Evolutionary conservation across 306 rosid genomes (phyloP).

Genomic region (Corylus avellana): DNA sequence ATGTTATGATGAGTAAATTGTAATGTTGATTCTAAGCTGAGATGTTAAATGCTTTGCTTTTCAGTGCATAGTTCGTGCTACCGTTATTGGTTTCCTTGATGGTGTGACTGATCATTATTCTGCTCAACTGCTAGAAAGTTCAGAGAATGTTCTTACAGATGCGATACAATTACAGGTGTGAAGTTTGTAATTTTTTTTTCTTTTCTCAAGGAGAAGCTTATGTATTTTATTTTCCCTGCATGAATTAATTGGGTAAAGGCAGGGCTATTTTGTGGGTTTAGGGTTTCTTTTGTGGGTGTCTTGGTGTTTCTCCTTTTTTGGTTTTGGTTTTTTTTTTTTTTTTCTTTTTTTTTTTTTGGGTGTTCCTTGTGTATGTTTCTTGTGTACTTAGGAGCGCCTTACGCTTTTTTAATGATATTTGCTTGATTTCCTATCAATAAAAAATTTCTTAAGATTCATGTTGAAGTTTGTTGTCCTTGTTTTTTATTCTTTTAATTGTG

Average conservation of each 20-base stretch:
- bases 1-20: background rate
- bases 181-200: conserved; percentile 18
- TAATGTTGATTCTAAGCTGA: conserved; percentile 6
- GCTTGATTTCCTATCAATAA: too few species aligned
- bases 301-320: too few species aligned
- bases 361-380: too few species aligned
- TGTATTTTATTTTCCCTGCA: background rate
- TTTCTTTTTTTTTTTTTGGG: too few species aligned
- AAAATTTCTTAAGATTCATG: background rate
- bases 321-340: too few species aligned
- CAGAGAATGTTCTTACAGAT: conserved; percentile 62
- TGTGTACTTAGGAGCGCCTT: too few species aligned
- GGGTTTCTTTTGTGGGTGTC: too few species aligned
- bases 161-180: conserved; percentile 83
- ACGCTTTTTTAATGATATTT: too few species aligned
- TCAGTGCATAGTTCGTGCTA: conserved; percentile 86
- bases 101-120: conserved; percentile 37
- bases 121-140: conserved; percentile 36
- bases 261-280: too few species aligned
- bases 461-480: background rate
- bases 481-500: conserved; percentile 6
- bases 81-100: conserved; percentile 53
- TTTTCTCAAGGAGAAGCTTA: background rate
- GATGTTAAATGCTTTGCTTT: conserved; percentile 35
- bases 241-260: background rate